phyloP scores from a whole-genome alignment of 2,329 filamentous ascomycete genomes.

The Aspergillus sp. region DNA sequence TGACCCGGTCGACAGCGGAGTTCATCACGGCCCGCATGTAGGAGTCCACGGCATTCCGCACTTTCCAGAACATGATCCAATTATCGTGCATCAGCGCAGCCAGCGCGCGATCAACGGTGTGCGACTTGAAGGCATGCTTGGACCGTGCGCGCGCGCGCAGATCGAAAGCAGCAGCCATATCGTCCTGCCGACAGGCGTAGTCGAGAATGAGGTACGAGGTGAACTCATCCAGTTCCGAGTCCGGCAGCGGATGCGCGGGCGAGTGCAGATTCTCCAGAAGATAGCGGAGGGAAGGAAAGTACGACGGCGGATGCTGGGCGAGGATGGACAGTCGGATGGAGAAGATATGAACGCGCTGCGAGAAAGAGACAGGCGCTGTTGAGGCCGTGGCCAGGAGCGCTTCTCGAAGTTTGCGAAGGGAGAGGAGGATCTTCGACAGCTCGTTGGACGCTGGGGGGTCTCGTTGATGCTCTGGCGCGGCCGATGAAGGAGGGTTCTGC shows the following conservation, averaged over 20 bases:
- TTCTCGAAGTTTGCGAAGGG: constrained; percentile 86
- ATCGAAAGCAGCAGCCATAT: constrained; percentile 64
- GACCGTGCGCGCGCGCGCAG: constrained; percentile 44
- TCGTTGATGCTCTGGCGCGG: constrained; percentile 13
- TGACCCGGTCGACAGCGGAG: constrained; percentile 65
- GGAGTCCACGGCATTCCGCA: constrained; percentile 65
- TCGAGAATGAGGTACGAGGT: constrained; percentile 76
- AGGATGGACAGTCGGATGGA: constrained; percentile 77
- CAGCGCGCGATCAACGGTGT: constrained; percentile 60
- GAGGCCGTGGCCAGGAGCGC: constrained; percentile 66
- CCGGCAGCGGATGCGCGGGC: constrained; percentile 55
- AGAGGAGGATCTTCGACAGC: constrained; percentile 65
- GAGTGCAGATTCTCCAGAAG: constrained; percentile 63
- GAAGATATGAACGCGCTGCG: constrained; percentile 84
- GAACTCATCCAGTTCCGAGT: constrained; percentile 68
- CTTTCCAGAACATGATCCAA: constrained; percentile 67
- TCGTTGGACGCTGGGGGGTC: constrained; percentile 47
- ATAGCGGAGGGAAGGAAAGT: constrained; percentile 76
- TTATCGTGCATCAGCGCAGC: constrained; percentile 68
- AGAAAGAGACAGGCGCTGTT: constrained; percentile 66
- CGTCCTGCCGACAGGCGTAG: constrained; percentile 70
- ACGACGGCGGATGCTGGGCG: constrained; percentile 73
- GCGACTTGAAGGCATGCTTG: constrained; percentile 53
- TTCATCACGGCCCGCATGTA: constrained; percentile 72
- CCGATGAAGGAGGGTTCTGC: constrained; percentile 29